A percentile compares a stretch with the other conserved stretches of the same genome.
These are phyloP conservation scores for Citrullus colocynthis DNA, from an alignment of 306 rosid genomes.

Conservation along the genomic window DNA sequence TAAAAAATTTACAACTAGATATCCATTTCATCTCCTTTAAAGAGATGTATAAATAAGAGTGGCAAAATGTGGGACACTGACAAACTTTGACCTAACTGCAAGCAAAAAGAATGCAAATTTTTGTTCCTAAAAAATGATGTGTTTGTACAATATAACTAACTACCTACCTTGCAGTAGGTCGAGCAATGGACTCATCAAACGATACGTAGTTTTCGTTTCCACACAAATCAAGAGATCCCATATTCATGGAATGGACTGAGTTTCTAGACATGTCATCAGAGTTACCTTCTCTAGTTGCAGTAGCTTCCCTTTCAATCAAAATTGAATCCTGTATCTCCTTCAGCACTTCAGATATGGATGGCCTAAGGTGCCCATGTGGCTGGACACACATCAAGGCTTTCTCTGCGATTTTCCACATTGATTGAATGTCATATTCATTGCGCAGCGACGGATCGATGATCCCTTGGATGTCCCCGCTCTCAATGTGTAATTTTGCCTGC, in stretches of 20 bases:
- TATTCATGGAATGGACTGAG: conserved; percentile 56
- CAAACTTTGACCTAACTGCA: neutral
- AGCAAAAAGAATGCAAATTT: neutral
- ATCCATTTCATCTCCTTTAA: neutral
- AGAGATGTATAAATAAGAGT: neutral
- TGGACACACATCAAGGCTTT: conserved; percentile 94
- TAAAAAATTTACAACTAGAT: neutral
- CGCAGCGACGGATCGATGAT: conserved; percentile 65
- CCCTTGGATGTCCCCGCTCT: conserved; percentile 93
- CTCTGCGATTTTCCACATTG: conserved; percentile 99
- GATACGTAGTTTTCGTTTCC: conserved; percentile 52
- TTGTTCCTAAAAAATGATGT: neutral
- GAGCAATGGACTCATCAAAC: conserved; percentile 61
- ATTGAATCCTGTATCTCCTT: conserved; percentile 96
- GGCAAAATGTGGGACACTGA: neutral
- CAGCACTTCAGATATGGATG: conserved; percentile 85
- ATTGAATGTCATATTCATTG: conserved; percentile 66
- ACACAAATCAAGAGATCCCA: conserved; percentile 55
- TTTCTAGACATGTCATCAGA: conserved; percentile 55
- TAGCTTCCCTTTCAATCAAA: conserved; percentile 51
- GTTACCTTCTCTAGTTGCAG: conserved; percentile 40
- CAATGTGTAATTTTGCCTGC: conserved; percentile 81
- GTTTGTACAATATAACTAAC: neutral
- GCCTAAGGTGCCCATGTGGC: conserved; percentile 79
- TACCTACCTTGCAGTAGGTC: conserved; percentile 59